Percentiles rank a stretch among this genome's conserved stretches.
phyloP scores from a whole-genome alignment of 495 filamentous ascomycete genomes.

The Penicillium steckii region DNA sequence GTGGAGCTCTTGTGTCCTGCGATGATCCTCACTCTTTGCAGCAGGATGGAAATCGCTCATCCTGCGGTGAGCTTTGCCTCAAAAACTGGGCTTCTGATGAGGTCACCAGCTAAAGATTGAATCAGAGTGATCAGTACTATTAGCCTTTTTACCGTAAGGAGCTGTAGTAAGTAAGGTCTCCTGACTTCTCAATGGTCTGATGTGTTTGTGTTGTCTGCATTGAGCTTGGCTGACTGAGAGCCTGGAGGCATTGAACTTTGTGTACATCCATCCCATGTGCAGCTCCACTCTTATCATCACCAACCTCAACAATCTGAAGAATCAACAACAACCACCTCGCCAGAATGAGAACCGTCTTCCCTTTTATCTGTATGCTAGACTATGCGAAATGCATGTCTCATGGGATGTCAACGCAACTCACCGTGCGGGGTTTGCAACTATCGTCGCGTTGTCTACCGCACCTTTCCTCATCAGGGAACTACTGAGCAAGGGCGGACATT shows the following conservation, averaged over 20 bases:
- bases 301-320: neutral
- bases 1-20: neutral
- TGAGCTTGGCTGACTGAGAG: neutral
- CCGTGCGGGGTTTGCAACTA: conserved; percentile 5
- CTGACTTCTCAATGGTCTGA: neutral
- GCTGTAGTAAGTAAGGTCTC: too few relatives aligned
- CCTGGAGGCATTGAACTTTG: too few relatives aligned
- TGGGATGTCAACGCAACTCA: neutral
- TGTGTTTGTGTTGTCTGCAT: neutral
- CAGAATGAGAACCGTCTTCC: too few relatives aligned
- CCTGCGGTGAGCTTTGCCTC: conserved; percentile 3
- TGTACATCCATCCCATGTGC: too few relatives aligned
- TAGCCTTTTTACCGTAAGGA: neutral
- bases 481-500: too few relatives aligned
- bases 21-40: conserved; percentile 1
- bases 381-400: neutral
- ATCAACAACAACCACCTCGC: neutral
- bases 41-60: neutral
- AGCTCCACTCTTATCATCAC: conserved; percentile 3
- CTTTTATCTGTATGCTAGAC: too few relatives aligned
- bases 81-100: neutral
- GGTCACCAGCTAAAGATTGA: too few relatives aligned
- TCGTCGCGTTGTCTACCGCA: conserved; percentile 2
- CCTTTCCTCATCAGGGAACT: conserved; percentile 15
- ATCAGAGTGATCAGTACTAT: too few relatives aligned